Base-by-base conservation (phyloP, 768 basidiomycete genomes). In the Pisolithus orientalis region DNA sequence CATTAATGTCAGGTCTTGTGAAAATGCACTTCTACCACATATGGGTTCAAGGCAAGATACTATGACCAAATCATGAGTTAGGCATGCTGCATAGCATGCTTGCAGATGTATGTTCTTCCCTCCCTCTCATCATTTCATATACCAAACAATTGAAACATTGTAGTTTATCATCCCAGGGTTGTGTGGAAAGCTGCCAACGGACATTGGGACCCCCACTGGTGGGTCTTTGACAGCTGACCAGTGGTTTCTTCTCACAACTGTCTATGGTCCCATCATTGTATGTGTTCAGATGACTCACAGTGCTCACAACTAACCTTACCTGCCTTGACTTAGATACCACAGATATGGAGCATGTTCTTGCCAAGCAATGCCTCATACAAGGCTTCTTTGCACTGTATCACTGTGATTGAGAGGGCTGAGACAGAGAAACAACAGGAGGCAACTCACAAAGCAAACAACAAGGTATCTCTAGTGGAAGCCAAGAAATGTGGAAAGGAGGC, bases 161-260 rank as follows among this genome's bases (percentile, higher is more conserved):
- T 39, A 49, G 52, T 53, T 53, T 42, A 37, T 49, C 14, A 25
- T 53, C 10, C 52, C 52, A 0, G 40, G 40, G 10, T 44, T 28
- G 0, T 53, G 52, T 6, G 40, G 52, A 1, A 53, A 53, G 24
- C 57, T 70, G 2, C 69, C 65, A 1, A 59, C 51, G 1, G 39
- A 65, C 1, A 62, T 67, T 8, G 65, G 67, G 10, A 63, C 60
- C 50, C 71, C 71, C 2, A 62, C 67, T 0, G 67, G 70, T 29
- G 68, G 70, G 5, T 68, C 64, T 3, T 53, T 71, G 1, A 69
- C 65, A 5, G 70, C 68, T 0, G 70, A 72, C 47, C 64, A 70
- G 39, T 68, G 70, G 72, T 54, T 64, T 0, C 37, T 69, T 10
- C 54, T 68, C 2, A 59, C 60, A 0, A 66, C 61, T 0, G 57